Evolutionary conservation across 2,329 filamentous ascomycete genomes (phyloP), one percentile per base, ranked within the genome.

Genomic region (Rachicladosporium sp.): DNA sequence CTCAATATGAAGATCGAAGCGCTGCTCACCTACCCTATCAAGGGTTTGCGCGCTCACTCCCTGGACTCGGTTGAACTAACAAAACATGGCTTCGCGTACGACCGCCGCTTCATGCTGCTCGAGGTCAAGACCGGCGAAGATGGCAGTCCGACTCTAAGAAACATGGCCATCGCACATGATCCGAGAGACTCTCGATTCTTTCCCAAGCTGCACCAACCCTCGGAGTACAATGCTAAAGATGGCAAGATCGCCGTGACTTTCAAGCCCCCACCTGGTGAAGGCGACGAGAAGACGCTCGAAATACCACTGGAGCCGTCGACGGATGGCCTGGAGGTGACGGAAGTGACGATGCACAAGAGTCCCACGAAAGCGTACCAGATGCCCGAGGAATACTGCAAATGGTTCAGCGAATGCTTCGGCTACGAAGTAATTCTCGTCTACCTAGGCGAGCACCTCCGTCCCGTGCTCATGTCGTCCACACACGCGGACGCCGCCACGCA

Each of bases 1-100:
- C n/a, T n/a, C n/a, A n/a, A n/a, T n/a, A n/a, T 57, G 52, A 51
- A 52, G 29, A 47, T 57, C 23, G 43, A 46, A 33, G 48, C 66
- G 59, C 59, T 69, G 10, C 65, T 65, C 42, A 56, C 61, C 4
- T 70, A 70, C 42, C 67, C 66, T 2, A 65, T 70, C 53, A 70
- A 70, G 47, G 64, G 64, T 10, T 53, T 69, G 5, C 60, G 64
- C 10, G 57, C 52, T 2, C 55, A 61, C 4, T 56, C 61, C 12
- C 50, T 66, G 19, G 50, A 57, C 2, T 51, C 54, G 31, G 60
- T 62, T 10, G 46, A 59, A 35, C 59, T 64, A 11, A 67, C 66
- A 6, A 58, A 57, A 41, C 50, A 65, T 53, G 67, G 67, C 44
- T 65, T 69, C 41, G 52, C 60, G 21, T 61, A 66, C 43, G 67